Percentiles rank a stretch among this genome's conserved stretches.
These are phyloP conservation scores for Serendipita sp. DNA, from an alignment of 768 basidiomycete species.

Conservation along the genomic window DNA sequence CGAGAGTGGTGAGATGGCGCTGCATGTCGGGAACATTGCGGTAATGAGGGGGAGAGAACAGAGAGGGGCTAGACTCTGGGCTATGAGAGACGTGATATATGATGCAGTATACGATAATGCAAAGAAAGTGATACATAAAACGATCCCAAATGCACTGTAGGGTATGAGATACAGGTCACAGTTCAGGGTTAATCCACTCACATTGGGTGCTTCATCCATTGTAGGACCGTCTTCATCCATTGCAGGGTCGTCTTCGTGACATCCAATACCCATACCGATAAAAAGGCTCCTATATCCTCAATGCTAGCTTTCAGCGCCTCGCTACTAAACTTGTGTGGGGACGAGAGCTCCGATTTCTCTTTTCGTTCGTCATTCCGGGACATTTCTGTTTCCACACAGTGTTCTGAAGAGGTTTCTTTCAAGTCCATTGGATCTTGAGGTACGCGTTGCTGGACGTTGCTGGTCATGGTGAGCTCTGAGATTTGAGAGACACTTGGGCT, in stretches of 20 bases:
- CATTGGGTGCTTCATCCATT: slow-evolving; percentile 4
- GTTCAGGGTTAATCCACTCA: not conserved
- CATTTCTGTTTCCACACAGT: too few species aligned
- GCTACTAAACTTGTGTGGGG: not conserved
- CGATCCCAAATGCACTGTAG: not conserved
- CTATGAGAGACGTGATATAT: not conserved
- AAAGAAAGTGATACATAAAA: not conserved
- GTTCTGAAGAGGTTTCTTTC: too few species aligned
- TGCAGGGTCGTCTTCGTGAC: not conserved
- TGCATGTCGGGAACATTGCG: not conserved
- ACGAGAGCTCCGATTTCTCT: too few species aligned
- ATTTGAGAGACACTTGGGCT: too few species aligned
- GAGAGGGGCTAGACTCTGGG: not conserved
- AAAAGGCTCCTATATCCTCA: not conserved
- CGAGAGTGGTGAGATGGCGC: not conserved
- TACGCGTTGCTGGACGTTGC: too few species aligned
- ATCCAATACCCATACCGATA: not conserved
- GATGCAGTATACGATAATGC: not conserved
- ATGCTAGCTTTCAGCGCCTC: not conserved
- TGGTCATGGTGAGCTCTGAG: too few species aligned
- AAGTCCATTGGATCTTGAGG: too few species aligned
- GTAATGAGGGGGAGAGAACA: not conserved
- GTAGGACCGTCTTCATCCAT: not conserved
- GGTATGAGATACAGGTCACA: not conserved
- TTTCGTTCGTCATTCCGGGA: too few species aligned